Evolutionary conservation across 2,329 filamentous ascomycete species (phyloP).

Genomic region (Metarhizium brunneum): DNA sequence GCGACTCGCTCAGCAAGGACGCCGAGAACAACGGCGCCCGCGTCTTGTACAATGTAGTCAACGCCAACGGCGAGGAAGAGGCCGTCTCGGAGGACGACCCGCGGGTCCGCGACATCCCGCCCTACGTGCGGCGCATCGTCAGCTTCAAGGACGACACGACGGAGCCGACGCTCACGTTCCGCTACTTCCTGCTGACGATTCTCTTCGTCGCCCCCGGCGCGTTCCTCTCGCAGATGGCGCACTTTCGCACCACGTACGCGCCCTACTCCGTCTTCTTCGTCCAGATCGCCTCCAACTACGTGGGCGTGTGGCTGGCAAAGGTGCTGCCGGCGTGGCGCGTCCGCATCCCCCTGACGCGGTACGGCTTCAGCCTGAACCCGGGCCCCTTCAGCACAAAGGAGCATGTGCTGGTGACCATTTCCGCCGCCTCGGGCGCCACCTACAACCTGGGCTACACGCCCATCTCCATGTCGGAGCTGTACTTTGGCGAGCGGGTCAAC

Average conservation of each 20-base stretch:
- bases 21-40: slow-evolving; percentile 5
- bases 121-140: slow-evolving; percentile 42
- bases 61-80: slow-evolving; percentile 16
- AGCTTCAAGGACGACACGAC: slow-evolving; percentile 47
- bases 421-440: slow-evolving; percentile 41
- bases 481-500: slow-evolving; percentile 43
- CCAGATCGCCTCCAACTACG: slow-evolving; percentile 47
- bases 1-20: slow-evolving; percentile 3
- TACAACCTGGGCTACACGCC: slow-evolving; percentile 42
- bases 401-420: slow-evolving; percentile 47
- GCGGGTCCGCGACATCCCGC: slow-evolving; percentile 42
- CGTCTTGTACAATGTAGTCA: slow-evolving; percentile 10
- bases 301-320: slow-evolving; percentile 42
- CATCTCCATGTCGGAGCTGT: slow-evolving; percentile 45
- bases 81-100: slow-evolving; percentile 35
- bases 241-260: slow-evolving; percentile 47
- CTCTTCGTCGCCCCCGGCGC: slow-evolving; percentile 49
- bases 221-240: slow-evolving; percentile 46
- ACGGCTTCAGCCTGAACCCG: slow-evolving; percentile 44
- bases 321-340: slow-evolving; percentile 38
- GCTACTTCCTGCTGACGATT: slow-evolving; percentile 46
- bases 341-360: slow-evolving; percentile 35
- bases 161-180: slow-evolving; percentile 48
- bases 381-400: slow-evolving; percentile 49
- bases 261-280: slow-evolving; percentile 55